Base-by-base conservation (phyloP, 2,329 filamentous ascomycete genomes). In the Fusarium sp. region DNA sequence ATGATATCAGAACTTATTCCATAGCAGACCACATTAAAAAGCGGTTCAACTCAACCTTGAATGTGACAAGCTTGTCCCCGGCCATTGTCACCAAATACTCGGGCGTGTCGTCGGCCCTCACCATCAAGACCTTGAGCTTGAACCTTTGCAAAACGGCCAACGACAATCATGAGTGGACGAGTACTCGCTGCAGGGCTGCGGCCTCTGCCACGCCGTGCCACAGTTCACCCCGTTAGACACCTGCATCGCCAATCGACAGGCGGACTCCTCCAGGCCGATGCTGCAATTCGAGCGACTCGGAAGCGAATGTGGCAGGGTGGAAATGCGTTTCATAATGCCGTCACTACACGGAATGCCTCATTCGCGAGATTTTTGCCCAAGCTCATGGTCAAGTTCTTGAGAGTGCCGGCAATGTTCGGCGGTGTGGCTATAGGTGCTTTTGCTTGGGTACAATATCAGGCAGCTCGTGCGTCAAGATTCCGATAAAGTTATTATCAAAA, bases 371-470 rank as follows among this genome's bases (percentile, higher is more conserved):
- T 90, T 62, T 82, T 99, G 32, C 96, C 96, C 3, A 95, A 93
- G 77, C 85, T 99, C 50, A 89, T 96, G n/a, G 81, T 96, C 75
- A 99, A 97, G 82, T 91, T 99, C 72, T 86, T 90, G 35, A 89
- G 94, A 57, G 84, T 97, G 55, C 96, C 96, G 20, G 96, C 96
- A 59, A 91, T 97, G 82, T 94, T 97, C 74, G 96, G 95, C 41
- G 94, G 93, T 41, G 87, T 94, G 46, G 92, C 94, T 75, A 87
- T 99, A 70, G 94, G 93, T 15, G 92, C 92, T 4, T 82, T 96
- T 61, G 94, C 94, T 26, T 99, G 97, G 86, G 82, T 99, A 48
- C 96, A 99, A 77, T 98, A 99, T 77, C 96, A 99, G 80, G 95
- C 96, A 67, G 89, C 90, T 56, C 92, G 92, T 94, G 86, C 67